Evolutionary conservation across 768 basidiomycete species (phyloP), one percentile per base, ranked within the genome.

Genomic region (Lactarius trivialis): DNA sequence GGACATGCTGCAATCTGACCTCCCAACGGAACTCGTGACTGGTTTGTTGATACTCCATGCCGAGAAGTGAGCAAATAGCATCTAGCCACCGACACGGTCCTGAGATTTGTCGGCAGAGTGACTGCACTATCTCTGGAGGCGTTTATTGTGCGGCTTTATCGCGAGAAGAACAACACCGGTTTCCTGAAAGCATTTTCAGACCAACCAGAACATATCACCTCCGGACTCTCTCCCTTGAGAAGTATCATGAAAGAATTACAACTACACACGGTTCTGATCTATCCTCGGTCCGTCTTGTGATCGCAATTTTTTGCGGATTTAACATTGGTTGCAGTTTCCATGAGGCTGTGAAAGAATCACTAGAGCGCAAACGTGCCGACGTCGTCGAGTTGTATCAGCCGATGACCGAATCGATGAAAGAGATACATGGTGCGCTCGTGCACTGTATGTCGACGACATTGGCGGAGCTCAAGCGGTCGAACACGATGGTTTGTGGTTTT

Each of bases 121-220:
- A 91, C 89, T 0, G 82, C 91, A 2, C 80, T 93, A 1, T 89
- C 86, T 28, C 77, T 88, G 52, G 96, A 98, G 71, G 92, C 94
- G 0, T 99, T 98, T 75, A 91, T 98, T 39, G 88, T 94, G 54
- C 85, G 95, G 3, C 76, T 97, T 2, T 98, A 88, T 71, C 83
- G 96, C 45, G 88, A 97, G 73, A 85, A 88, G 76, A 99, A 98
- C 76, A 83, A 81, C 71, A 79, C 78, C 2, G 96, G 96, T 1
- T 99, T 98, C 73, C 77, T 98, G 66, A 98, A 99, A 73, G 97
- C 93, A 0, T 97, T 99, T 71, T 92, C 93, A 2, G 97, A 98
- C 73, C 90, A 98, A 69, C 94, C 96, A 4, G 97, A 98, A 72
- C 85, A 89, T 65, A 97, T 99, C 64, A 94, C 89, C 0, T 91